Percentiles rank a stretch among this genome's conserved stretches.
Conservation (phyloP, 805 yeast genomes). For the Suhomyces xylopsoci region DNA sequence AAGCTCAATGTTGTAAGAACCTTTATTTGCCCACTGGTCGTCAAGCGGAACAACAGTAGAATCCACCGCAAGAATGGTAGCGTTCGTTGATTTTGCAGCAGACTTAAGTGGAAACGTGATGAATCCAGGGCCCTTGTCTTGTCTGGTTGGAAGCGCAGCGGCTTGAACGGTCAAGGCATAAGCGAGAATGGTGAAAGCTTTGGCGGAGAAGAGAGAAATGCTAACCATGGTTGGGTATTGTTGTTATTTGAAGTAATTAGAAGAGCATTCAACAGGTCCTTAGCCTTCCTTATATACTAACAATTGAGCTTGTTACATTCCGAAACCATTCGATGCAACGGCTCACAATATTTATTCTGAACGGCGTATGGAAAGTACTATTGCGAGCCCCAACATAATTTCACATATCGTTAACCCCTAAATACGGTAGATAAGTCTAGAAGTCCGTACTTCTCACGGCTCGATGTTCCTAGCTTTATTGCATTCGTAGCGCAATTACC, state of each 20-base stretch:
- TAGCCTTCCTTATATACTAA: neutral
- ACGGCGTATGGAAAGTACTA: neutral
- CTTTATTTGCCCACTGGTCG: neutral
- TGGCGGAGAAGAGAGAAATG: neutral
- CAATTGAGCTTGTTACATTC: neutral
- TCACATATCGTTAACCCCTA: neutral
- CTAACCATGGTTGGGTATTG: neutral
- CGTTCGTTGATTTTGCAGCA: neutral
- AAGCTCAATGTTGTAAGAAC: slow-evolving; percentile 5
- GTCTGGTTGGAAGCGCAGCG: neutral
- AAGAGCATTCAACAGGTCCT: neutral
- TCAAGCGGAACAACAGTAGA: neutral
- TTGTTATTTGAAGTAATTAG: neutral
- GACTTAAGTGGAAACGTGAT: neutral
- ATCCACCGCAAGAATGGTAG: neutral
- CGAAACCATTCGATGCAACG: neutral
- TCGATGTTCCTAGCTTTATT: neutral
- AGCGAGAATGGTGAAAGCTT: neutral
- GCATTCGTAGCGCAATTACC: neutral
- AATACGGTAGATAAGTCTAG: neutral
- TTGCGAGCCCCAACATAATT: neutral
- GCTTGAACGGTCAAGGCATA: neutral
- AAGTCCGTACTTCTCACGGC: neutral
- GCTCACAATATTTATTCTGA: too few relatives aligned
- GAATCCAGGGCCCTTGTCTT: neutral